phyloP scores from a whole-genome alignment of 306 rosid genomes.

The Malus asiatica region DNA sequence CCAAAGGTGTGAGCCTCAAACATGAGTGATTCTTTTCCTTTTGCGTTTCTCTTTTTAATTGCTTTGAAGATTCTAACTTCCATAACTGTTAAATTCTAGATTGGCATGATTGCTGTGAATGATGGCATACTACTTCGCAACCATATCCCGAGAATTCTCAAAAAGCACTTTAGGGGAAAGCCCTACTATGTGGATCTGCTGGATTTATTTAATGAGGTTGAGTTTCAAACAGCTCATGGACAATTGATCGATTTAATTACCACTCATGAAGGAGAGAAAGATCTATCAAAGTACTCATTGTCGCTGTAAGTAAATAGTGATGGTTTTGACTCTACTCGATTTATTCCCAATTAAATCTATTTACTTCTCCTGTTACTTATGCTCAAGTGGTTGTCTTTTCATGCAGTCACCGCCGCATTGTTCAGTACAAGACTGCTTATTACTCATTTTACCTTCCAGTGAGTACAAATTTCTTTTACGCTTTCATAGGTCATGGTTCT shows the following conservation, averaged over 20 bases:
- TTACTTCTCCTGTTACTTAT: neutral
- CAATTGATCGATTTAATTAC: slow-evolving; percentile 96
- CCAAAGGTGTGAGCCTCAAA: slow-evolving; percentile 28
- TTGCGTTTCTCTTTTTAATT: neutral
- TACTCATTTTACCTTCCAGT: slow-evolving; percentile 96
- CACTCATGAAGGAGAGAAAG: slow-evolving; percentile 86
- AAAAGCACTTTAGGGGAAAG: slow-evolving; percentile 71
- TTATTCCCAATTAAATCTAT: neutral
- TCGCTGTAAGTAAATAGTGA: slow-evolving; percentile 52
- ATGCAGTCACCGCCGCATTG: slow-evolving; percentile 87
- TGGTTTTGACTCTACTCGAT: neutral
- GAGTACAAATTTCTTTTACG: slow-evolving; percentile 20
- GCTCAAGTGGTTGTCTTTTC: slow-evolving; percentile 5
- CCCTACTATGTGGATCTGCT: slow-evolving; percentile 78
- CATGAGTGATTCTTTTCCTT: neutral
- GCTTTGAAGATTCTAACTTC: neutral
- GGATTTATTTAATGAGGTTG: slow-evolving; percentile 92
- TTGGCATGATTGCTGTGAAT: slow-evolving; percentile 78
- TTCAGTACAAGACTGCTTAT: slow-evolving; percentile 89
- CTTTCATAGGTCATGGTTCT: neutral
- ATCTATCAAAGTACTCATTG: slow-evolving; percentile 71
- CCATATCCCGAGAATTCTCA: slow-evolving; percentile 69
- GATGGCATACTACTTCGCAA: slow-evolving; percentile 78
- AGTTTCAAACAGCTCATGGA: slow-evolving; percentile 93
- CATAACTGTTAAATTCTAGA: slow-evolving; percentile 26